These are phyloP conservation scores for Inonotus obliquus DNA, from an alignment of 1,284 basidiomycete genomes.

Conservation along the genomic window DNA sequence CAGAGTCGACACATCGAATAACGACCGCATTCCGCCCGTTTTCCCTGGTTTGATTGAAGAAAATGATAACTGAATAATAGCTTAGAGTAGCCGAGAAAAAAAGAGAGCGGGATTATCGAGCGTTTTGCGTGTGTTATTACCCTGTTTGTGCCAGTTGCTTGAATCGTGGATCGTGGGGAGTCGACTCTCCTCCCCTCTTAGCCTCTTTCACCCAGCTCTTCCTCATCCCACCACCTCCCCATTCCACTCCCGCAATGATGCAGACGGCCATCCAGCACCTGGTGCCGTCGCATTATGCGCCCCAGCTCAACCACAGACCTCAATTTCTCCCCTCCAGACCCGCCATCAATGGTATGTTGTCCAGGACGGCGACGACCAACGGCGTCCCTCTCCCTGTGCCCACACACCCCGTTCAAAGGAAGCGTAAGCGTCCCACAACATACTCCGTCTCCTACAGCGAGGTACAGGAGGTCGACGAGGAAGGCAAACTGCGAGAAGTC, in stretches of 20 bases:
- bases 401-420: constrained; percentile 64
- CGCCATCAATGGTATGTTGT: constrained; percentile 23
- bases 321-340: constrained; percentile 35
- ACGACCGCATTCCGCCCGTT: no score
- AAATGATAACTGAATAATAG: no score
- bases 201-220: constrained; percentile 25
- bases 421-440: constrained; percentile 76
- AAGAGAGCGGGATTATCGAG: neutral
- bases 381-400: constrained; percentile 36
- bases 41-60: no score
- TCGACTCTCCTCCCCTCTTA: neutral
- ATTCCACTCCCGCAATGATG: constrained; percentile 39
- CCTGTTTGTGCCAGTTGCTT: neutral
- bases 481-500: constrained; percentile 72
- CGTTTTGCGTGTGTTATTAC: neutral
- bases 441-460: constrained; percentile 79
- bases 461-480: constrained; percentile 74
- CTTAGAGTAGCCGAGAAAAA: neutral
- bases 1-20: neutral
- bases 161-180: constrained; percentile 3
- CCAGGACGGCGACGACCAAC: constrained; percentile 27
- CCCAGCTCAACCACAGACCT: constrained; percentile 1
- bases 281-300: constrained; percentile 41
- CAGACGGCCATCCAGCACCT: constrained; percentile 64
- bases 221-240: constrained; percentile 33